phyloP scores from a whole-genome alignment of 805 yeast species.

The Yarrowia yakushimensis region DNA sequence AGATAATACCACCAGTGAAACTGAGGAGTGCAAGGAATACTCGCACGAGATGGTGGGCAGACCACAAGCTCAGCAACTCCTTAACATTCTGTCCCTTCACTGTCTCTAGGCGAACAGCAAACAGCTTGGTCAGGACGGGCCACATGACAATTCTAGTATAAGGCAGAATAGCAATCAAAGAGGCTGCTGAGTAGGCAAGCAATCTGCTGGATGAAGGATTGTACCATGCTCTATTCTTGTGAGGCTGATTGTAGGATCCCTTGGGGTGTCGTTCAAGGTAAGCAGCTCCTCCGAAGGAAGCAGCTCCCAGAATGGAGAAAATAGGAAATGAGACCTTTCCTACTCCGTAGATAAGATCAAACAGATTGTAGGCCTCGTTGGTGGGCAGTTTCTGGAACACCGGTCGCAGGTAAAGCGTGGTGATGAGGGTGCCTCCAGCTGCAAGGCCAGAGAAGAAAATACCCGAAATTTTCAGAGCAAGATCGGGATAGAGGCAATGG shows the following conservation, averaged over 20 bases:
- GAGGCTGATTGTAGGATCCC: neutral
- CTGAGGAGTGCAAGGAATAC: neutral
- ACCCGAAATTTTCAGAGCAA: conserved; percentile 16
- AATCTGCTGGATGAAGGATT: conserved; percentile 13
- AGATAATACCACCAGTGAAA: neutral
- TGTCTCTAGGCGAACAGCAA: neutral
- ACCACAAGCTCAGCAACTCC: conserved; percentile 3
- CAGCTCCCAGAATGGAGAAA: neutral
- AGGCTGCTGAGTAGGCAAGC: neutral
- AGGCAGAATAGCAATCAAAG: conserved; percentile 6
- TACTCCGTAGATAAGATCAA: neutral
- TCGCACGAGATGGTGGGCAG: neutral
- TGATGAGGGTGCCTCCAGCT: conserved; percentile 9
- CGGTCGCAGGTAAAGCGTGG: conserved; percentile 8
- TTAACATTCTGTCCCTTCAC: conserved; percentile 15
- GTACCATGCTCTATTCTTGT: conserved; percentile 2
- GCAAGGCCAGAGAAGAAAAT: conserved; percentile 13
- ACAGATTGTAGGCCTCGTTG: conserved; percentile 8
- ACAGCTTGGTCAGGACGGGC: conserved; percentile 5
- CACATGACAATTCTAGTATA: conserved; percentile 5
- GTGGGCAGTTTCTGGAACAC: conserved; percentile 10
- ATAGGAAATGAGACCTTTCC: conserved; percentile 1
- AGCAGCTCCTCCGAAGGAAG: conserved; percentile 17
- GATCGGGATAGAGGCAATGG: conserved; percentile 14
- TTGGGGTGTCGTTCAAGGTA: conserved; percentile 14